Percentiles rank a stretch among this genome's conserved stretches.
phyloP scores from a whole-genome alignment of 108 stramenopile genomes.

The Cyclotella atomus region DNA sequence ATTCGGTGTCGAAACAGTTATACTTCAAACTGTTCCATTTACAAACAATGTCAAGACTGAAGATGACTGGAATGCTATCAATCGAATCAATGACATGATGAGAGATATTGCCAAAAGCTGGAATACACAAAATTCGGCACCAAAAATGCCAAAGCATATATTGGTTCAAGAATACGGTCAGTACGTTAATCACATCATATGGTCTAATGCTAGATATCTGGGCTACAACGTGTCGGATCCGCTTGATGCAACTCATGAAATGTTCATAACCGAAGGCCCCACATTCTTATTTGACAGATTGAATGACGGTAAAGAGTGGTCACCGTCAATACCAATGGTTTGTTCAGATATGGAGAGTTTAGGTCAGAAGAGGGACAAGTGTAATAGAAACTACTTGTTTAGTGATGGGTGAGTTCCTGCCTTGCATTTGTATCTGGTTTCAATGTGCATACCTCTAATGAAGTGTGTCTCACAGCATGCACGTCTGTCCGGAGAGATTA shows the following conservation, averaged over 20 bases:
- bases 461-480: neutral
- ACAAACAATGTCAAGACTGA: constrained; percentile 50
- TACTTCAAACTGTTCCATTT: constrained; percentile 46
- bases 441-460: too few species aligned
- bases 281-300: constrained; percentile 41
- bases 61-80: constrained; percentile 17
- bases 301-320: constrained; percentile 5
- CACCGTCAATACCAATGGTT: constrained; percentile 37
- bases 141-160: constrained; percentile 1
- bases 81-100: constrained; percentile 26
- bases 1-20: constrained; percentile 45
- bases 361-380: neutral
- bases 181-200: constrained; percentile 31
- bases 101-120: constrained; percentile 33
- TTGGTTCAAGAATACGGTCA: constrained; percentile 38
- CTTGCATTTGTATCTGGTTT: neutral
- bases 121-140: neutral
- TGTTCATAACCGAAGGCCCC: constrained; percentile 18
- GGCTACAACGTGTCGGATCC: constrained; percentile 25
- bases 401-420: neutral
- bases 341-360: constrained; percentile 16
- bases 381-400: neutral
- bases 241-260: neutral
- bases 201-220: constrained; percentile 38
- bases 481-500: neutral